Conservation (phyloP, 225 moss, liverwort and hornwort species). For the Bryoerythrophyllum caledonicum region DNA sequence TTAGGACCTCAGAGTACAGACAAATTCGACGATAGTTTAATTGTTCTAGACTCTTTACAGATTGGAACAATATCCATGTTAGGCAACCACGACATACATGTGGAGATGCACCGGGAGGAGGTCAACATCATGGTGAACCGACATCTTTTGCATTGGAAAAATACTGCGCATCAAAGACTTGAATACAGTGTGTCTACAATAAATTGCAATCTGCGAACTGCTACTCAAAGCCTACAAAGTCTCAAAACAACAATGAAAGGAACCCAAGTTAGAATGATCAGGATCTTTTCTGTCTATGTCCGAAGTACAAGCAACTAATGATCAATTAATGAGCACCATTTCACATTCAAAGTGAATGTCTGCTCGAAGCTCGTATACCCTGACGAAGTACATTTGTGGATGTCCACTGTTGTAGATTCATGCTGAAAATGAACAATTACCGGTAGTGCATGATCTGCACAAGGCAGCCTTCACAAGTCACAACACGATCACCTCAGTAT, state of each 20-base stretch:
- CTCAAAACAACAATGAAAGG: conserved; percentile 28
- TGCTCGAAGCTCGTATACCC: conserved; percentile 6
- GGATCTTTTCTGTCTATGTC: conserved; percentile 55
- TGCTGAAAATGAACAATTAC: neutral
- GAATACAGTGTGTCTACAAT: neutral
- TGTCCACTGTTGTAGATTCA: neutral
- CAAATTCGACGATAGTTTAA: no score
- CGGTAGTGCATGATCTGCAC: neutral
- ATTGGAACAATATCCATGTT: no score
- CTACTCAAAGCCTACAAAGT: neutral
- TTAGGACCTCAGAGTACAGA: no score
- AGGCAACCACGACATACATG: no score
- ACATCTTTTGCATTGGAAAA: neutral
- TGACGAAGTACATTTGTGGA: neutral
- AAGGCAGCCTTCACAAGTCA: no score
- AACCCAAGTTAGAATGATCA: conserved; percentile 51
- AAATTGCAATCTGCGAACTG: neutral
- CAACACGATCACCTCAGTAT: no score
- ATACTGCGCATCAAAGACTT: neutral
- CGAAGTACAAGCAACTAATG: conserved; percentile 50
- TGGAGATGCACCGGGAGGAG: conserved; percentile 11
- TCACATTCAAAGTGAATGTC: neutral
- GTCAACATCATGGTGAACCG: neutral
- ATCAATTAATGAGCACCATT: conserved; percentile 40
- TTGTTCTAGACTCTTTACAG: no score